Base-by-base conservation (phyloP, 257 asterid genomes). In the Przewalskia tangutica region DNA sequence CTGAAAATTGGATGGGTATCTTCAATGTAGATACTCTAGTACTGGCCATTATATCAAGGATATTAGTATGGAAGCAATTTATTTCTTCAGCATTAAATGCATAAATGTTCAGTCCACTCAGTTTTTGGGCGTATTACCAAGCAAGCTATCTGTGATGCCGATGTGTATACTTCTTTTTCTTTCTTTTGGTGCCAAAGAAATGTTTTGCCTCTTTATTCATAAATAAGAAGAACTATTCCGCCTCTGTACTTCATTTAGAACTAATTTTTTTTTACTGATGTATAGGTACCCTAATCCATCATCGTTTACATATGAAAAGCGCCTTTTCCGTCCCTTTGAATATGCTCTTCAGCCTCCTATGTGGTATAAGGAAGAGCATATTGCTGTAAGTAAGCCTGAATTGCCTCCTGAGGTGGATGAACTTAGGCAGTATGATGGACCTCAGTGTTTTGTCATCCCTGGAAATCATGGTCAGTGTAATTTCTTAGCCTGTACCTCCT, bases 261-360 rank as follows among this genome's bases (percentile, higher is more conserved):
- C 60, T 14, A 65, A 27, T 27, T 46, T 73, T 64, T 56, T 82
- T 14, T 83, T 11, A 84, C 63, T 66, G 16, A 32, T 76, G 86
- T 23, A 14, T 75, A 96, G 99, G 90, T 96, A 94, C 86, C 99
- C 99, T 63, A 96, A 96, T 88, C 99, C 98, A 81, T 94, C 99
- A 85, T 88, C 90, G 53, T 96, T 92, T 84, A 88, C 98, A n/a
- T 96, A 96, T 66, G 98, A 96, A 87, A 93, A 83, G 75, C 98
- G 99, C 75, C 92, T 96, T 77, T 96, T 96, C 85, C 95, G 92
- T 38, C 98, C 98, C 11, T 96, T 96, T 86, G 98, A 96, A 82
- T 91, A 94, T 91, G 98, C 99, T 82, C 97, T 96, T 86, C 98
- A 94, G 84, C 97, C 98, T 80, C 99, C 99, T 16, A 64, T 79